Conservation (phyloP, 208 protist genomes). For the Leishmania tropica region DNA sequence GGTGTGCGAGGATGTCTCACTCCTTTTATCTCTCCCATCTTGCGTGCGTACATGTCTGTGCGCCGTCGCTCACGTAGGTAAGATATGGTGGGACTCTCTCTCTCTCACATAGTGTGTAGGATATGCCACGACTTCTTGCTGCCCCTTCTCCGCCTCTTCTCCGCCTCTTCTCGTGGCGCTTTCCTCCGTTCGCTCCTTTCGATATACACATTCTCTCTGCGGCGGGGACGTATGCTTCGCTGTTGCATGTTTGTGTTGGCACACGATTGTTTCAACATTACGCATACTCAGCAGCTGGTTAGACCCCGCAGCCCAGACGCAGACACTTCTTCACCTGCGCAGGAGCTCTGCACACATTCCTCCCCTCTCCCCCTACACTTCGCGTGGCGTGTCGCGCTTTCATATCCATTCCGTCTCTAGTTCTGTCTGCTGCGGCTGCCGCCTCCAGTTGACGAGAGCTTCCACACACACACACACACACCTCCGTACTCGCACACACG, state of each 20-base stretch:
- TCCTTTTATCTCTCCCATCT: background rate
- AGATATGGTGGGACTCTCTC: background rate
- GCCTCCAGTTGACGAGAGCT: background rate
- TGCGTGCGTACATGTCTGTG: background rate
- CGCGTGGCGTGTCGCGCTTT: background rate
- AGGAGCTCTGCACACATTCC: background rate
- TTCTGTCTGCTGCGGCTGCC: background rate
- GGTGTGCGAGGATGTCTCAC: background rate
- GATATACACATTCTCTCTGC: background rate
- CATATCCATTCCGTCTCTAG: background rate
- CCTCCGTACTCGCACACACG: too few relatives aligned
- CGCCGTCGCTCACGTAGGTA: background rate
- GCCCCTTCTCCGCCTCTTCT: background rate
- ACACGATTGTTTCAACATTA: background rate
- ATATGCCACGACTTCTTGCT: background rate
- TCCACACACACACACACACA: background rate
- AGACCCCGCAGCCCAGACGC: background rate
- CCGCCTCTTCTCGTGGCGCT: constrained; percentile 13
- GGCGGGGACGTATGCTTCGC: background rate
- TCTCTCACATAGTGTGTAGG: background rate
- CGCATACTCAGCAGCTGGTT: background rate
- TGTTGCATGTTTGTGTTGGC: background rate
- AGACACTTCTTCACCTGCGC: background rate
- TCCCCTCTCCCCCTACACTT: background rate
- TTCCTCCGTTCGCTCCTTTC: background rate